A percentile compares a stretch with the other conserved stretches of the same genome.
phyloP scores from a whole-genome alignment of 176 grass and related monocot genomes.

The Bromus sterilis region DNA sequence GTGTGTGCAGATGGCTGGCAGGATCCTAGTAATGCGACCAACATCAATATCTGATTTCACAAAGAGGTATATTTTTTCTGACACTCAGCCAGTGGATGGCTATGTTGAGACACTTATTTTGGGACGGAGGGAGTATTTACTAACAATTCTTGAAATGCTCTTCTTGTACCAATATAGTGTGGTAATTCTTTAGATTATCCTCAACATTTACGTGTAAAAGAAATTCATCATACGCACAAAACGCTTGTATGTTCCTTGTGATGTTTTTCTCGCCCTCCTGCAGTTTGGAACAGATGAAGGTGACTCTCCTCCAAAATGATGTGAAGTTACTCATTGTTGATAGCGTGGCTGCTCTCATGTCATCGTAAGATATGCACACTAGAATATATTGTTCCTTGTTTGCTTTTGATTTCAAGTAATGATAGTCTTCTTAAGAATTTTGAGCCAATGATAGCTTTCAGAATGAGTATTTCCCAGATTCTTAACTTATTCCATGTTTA shows the following conservation, averaged over 20 bases:
- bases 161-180: not conserved
- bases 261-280: not conserved
- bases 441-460: not conserved
- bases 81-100: not conserved
- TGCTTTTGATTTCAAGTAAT: not conserved
- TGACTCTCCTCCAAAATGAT: conserved; percentile 77
- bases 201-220: not conserved
- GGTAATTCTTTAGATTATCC: not conserved
- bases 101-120: too few species aligned
- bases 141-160: not conserved
- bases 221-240: not conserved
- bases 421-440: not conserved
- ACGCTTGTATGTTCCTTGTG: not conserved
- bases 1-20: conserved; percentile 76
- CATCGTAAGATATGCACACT: conserved; percentile 36
- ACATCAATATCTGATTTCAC: conserved; percentile 79
- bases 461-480: not conserved
- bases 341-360: conserved; percentile 82
- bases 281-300: conserved; percentile 91
- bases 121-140: too few species aligned
- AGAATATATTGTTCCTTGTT: not conserved
- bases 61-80: conserved; percentile 52
- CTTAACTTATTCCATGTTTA: not conserved
- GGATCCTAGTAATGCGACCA: conserved; percentile 72
- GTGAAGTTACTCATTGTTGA: conserved; percentile 96